A percentile compares a stretch with the other conserved stretches of the same genome.
These are phyloP conservation scores for Xylariaceae sp. DNA, from an alignment of 2,329 filamentous ascomycete genomes.

Conservation along the genomic window DNA sequence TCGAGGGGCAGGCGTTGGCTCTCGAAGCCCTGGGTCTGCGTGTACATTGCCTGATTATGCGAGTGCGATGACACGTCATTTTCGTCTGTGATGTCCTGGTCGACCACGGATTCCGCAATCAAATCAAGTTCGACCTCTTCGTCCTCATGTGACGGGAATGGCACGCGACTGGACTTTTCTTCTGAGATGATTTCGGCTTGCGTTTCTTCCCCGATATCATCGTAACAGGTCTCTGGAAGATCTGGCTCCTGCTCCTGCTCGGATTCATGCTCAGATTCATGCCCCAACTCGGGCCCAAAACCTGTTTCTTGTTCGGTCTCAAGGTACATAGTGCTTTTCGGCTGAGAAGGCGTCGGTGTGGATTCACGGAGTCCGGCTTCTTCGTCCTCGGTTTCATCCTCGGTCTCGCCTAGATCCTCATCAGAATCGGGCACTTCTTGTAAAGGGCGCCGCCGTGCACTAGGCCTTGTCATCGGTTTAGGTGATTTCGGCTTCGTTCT, in stretches of 20 bases:
- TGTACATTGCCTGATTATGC: too few relatives aligned
- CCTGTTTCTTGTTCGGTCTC: not conserved
- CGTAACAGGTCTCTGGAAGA: conserved; percentile 11
- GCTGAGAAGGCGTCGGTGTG: not conserved
- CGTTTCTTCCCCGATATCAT: conserved; percentile 16
- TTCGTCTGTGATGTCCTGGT: too few relatives aligned
- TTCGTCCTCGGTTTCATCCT: conserved; percentile 18
- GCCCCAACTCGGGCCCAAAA: too few relatives aligned
- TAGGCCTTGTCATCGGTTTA: conserved; percentile 17
- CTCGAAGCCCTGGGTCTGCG: conserved; percentile 25
- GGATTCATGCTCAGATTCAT: too few relatives aligned
- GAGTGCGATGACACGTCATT: too few relatives aligned
- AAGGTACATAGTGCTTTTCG: too few relatives aligned
- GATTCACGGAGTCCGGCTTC: conserved; percentile 9
- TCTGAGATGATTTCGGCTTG: conserved; percentile 16
- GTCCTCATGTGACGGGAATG: too few relatives aligned
- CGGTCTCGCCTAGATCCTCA: conserved; percentile 18
- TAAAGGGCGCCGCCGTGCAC: conserved; percentile 19
- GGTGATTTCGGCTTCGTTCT: conserved; percentile 27
- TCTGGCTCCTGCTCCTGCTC: conserved; percentile 9
- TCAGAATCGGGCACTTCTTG: conserved; percentile 27
- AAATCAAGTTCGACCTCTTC: too few relatives aligned
- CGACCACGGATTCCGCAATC: conserved; percentile 7
- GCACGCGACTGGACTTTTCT: not conserved
- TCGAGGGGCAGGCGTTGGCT: conserved; percentile 29